A percentile compares a stretch with the other conserved stretches of the same genome.
Evolutionary conservation across 2,329 filamentous ascomycete species (phyloP).

Genomic region (Arthrobotrys pseudoclavata): DNA sequence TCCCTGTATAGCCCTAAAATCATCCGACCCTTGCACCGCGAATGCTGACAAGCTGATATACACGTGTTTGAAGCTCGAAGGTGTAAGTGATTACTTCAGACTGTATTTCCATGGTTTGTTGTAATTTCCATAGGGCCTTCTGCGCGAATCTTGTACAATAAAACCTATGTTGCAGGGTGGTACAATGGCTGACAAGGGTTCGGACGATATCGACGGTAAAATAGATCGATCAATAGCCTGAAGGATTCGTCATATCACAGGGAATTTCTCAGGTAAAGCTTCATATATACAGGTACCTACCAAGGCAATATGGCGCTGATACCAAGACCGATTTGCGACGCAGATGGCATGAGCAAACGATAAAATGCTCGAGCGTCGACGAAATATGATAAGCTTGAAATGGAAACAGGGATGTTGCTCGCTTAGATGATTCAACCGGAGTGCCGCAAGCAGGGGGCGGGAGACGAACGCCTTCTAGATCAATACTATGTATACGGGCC

Average conservation of each 20-base stretch:
- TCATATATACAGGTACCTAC: constrained; percentile 9
- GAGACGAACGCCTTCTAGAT: constrained; percentile 6
- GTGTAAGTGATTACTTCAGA: neutral
- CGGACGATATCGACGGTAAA: neutral
- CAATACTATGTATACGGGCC: constrained; percentile 1
- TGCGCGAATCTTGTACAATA: constrained; percentile 1
- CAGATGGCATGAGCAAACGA: neutral
- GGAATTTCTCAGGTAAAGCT: constrained; percentile 4
- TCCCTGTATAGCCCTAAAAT: neutral
- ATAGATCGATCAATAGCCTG: neutral
- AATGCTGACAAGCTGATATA: neutral
- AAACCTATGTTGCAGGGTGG: neutral
- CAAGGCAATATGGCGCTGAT: constrained; percentile 5
- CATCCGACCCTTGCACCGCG: neutral
- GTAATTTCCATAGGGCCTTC: neutral
- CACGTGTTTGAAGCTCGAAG: neutral
- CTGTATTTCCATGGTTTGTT: neutral
- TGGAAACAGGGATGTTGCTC: constrained; percentile 8
- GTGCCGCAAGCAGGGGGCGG: neutral
- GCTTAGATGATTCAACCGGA: constrained; percentile 12
- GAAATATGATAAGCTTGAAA: neutral
- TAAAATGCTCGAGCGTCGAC: constrained; percentile 25
- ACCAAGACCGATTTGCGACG: constrained; percentile 29
- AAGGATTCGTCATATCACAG: neutral
- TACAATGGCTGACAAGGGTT: neutral